phyloP scores from a whole-genome alignment of 306 rosid species.

The Pyrus communis region DNA sequence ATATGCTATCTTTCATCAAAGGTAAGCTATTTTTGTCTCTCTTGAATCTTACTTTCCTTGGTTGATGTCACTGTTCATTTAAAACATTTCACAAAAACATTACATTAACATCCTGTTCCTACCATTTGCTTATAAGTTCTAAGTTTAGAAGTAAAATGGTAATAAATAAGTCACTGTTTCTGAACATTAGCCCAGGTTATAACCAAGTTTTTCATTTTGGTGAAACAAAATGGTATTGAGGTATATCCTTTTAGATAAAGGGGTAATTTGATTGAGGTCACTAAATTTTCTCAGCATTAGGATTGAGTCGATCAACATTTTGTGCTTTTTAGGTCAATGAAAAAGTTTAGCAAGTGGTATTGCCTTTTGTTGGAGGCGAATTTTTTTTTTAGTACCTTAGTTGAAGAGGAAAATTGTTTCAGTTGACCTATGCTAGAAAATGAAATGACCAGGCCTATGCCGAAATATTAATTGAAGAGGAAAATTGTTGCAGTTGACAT shows the following conservation, averaged over 20 bases:
- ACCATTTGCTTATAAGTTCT: not conserved
- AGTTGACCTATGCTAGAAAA: too few species aligned
- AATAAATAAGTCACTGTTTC: not conserved
- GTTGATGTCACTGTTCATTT: not conserved
- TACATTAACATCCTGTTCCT: not conserved
- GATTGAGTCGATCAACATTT: too few species aligned
- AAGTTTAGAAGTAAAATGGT: not conserved
- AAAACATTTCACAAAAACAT: not conserved
- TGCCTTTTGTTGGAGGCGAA: too few species aligned
- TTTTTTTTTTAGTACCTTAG: too few species aligned
- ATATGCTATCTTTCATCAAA: constrained; percentile 75
- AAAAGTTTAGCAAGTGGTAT: too few species aligned
- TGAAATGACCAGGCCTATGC: too few species aligned
- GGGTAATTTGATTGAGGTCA: not conserved
- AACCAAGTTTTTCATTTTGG: not conserved
- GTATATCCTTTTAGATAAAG: not conserved
- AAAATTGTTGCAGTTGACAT: too few species aligned
- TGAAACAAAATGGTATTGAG: not conserved
- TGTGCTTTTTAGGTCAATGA: too few species aligned
- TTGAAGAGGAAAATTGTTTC: too few species aligned
- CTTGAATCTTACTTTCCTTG: not conserved
- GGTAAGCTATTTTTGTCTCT: constrained; percentile 35
- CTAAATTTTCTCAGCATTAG: too few species aligned
- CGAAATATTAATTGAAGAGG: too few species aligned
- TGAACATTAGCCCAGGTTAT: not conserved